Base-by-base conservation (phyloP, 2,329 filamentous ascomycete species). In the Cladosporium sp. region DNA sequence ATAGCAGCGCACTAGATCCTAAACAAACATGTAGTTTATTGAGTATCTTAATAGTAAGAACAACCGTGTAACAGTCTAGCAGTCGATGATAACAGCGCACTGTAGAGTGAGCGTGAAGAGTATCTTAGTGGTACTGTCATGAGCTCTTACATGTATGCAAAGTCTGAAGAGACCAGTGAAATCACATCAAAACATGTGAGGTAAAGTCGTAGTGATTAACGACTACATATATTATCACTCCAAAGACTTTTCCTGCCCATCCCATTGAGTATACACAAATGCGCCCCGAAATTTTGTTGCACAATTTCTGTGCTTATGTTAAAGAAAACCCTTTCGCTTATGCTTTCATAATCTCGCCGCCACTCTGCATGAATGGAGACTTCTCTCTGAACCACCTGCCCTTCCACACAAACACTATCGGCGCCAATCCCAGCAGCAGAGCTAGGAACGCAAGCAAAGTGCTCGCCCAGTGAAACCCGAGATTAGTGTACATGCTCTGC, bases 381-480 rank as follows among this genome's bases (percentile, higher is more conserved):
- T 73, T 69, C 51, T 67, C 70, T 24, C 78, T 68, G 28, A 79
- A 70, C 54, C 67, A 64, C 30, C 64, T 66, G 2, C 79, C 79
- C 65, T 72, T 75, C 64, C 71, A 72, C 15, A 80, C 67, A 65
- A 84, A 73, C 4, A 82, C 73, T 18, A 85, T 73, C 0, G 82
- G 83, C 38, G 80, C 80, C 49, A 77, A 78, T 55, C 79, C 81
- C 61, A 85, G 68, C 11, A 73, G 65, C 54, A 85, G 65, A 10
- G 80, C 80, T 1, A 83, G 58, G 41, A 83, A 81, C 0, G 75
- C 83, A 26, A 85, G 68, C 28, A 85, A 66, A 21, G 76, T 80
- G 68, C 82, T 83, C 30, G 82, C 83, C 82, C 81, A 84, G 1
- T 80, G 75, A 57, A 83, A 83, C 0, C 82, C 82, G 11, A 85